Conservation (phyloP, 2,329 filamentous ascomycete species). For the Cucurbitaria berberidis region DNA sequence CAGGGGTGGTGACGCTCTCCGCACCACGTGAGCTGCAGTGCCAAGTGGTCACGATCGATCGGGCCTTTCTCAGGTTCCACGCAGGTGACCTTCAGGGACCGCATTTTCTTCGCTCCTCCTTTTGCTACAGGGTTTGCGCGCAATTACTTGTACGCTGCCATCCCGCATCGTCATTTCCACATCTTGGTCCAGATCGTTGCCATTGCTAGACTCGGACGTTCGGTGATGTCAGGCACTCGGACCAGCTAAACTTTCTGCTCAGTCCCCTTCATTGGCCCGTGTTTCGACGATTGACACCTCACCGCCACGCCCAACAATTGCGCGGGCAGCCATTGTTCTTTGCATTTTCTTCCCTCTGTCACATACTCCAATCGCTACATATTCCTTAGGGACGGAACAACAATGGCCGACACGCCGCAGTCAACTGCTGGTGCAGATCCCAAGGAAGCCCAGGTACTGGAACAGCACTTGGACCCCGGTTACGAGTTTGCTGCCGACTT, state of each 20-base stretch:
- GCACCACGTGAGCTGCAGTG: conserved; percentile 19
- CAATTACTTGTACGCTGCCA: not conserved
- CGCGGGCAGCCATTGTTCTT: conserved; percentile 6
- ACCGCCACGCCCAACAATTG: conserved; percentile 21
- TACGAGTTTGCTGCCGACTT: conserved; percentile 52
- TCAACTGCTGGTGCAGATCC: conserved; percentile 35
- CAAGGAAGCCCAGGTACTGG: conserved; percentile 47
- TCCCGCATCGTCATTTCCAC: not conserved
- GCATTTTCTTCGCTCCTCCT: conserved; percentile 4
- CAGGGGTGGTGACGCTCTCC: conserved; percentile 13
- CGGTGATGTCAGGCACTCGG: conserved; percentile 41
- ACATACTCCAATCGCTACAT: not conserved
- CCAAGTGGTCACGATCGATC: conserved; percentile 15
- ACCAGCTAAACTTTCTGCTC: conserved; percentile 36
- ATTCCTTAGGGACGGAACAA: conserved; percentile 2
- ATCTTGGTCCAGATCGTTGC: conserved; percentile 6
- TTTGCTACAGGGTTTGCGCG: not conserved
- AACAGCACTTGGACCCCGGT: conserved; percentile 50
- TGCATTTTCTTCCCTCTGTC: not conserved
- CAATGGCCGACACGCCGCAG: conserved; percentile 40
- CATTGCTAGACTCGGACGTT: conserved; percentile 4
- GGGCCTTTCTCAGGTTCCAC: conserved; percentile 13
- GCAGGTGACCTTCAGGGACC: conserved; percentile 10
- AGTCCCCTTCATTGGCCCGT: conserved; percentile 30
- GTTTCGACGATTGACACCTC: conserved; percentile 18